Conservation (phyloP, 2,329 filamentous ascomycete genomes). For the Trichoderma cornu-damae region DNA sequence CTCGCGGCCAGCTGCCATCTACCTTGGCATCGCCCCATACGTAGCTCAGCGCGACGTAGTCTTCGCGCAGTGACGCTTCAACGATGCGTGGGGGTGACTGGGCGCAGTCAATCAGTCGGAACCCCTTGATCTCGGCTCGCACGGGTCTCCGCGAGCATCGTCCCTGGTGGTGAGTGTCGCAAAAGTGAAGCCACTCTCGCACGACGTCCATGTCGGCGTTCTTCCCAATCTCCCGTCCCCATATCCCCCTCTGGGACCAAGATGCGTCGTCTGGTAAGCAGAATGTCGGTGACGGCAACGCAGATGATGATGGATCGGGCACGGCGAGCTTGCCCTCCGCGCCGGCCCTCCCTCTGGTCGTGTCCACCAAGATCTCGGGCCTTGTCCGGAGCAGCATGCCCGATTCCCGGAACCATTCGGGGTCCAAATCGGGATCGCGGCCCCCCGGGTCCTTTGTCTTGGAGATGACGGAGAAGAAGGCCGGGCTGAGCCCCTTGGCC, state of each 20-base stretch:
- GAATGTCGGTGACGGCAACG: neutral
- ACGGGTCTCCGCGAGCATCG: conserved; percentile 30
- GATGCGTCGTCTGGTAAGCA: conserved; percentile 10
- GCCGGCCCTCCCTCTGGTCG: conserved; percentile 21
- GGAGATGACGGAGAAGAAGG: conserved; percentile 32
- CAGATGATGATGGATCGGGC: conserved; percentile 23
- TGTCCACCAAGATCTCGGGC: conserved; percentile 26
- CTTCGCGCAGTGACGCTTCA: conserved; percentile 26
- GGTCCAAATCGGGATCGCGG: conserved; percentile 29
- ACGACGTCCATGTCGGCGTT: conserved; percentile 30
- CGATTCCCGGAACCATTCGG: conserved; percentile 31
- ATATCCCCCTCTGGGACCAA: conserved; percentile 32
- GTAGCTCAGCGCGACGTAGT: conserved; percentile 35
- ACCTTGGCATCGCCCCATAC: conserved; percentile 30
- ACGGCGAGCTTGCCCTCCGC: conserved; percentile 20
- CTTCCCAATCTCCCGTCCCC: conserved; percentile 32
- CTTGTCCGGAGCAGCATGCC: conserved; percentile 34
- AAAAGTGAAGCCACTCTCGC: conserved; percentile 33
- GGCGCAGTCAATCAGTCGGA: conserved; percentile 33
- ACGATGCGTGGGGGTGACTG: conserved; percentile 31
- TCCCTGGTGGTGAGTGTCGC: conserved; percentile 31
- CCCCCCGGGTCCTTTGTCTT: conserved; percentile 29
- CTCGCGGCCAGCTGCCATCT: conserved; percentile 28
- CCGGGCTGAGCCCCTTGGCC: conserved; percentile 28
- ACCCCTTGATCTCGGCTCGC: conserved; percentile 27